Evolutionary conservation across 352 stramenopile species (phyloP).

Genomic region (Poterioochromonas sp.): DNA sequence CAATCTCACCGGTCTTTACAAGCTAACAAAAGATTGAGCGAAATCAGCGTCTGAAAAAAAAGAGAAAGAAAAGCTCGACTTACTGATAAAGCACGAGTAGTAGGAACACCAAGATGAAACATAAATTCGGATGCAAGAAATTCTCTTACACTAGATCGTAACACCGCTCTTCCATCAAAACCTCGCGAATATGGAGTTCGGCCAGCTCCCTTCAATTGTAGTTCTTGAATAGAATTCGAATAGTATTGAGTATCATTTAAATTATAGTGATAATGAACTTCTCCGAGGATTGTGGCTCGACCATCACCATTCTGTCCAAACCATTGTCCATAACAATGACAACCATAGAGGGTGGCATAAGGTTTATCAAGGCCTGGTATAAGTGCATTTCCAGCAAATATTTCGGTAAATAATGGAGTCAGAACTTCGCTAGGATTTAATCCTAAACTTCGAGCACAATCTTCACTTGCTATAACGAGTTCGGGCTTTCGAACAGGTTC

Average conservation of each 20-base stretch:
- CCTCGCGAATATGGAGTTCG: neutral
- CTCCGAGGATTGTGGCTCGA: neutral
- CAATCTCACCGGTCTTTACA: neutral
- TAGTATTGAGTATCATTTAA: neutral
- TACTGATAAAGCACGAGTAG: conserved; percentile 3
- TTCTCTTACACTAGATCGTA: conserved; percentile 21
- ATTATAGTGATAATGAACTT: neutral
- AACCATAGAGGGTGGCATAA: conserved; percentile 21
- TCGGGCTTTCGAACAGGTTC: neutral
- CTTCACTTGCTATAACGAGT: neutral
- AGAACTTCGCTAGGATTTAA: neutral
- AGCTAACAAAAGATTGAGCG: no score
- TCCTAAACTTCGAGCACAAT: neutral
- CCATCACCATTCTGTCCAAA: conserved; percentile 30
- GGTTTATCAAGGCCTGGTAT: neutral
- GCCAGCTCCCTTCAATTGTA: conserved; percentile 21
- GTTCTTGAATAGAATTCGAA: neutral
- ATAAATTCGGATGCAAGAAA: conserved; percentile 22
- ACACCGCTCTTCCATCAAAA: conserved; percentile 29
- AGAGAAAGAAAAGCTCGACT: neutral
- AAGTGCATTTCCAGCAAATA: conserved; percentile 6
- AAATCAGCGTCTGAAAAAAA: no score
- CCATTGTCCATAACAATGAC: conserved; percentile 20
- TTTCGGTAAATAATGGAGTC: neutral
- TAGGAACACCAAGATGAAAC: conserved; percentile 25